phyloP scores from a whole-genome alignment of 345 rosid species.

The Lepidium aucheri region DNA sequence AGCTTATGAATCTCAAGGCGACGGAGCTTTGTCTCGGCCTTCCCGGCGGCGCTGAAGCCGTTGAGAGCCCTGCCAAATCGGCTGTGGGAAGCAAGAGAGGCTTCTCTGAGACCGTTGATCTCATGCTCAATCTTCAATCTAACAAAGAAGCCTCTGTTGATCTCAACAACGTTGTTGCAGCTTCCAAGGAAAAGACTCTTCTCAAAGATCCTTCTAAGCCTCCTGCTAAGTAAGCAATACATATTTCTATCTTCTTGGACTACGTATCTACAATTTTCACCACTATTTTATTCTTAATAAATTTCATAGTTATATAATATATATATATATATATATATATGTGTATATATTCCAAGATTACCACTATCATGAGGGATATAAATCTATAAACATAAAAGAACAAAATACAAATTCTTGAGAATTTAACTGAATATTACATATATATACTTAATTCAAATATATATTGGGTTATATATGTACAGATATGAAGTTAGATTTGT shows the following conservation, averaged over 20 bases:
- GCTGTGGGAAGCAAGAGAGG: conserved; percentile 51
- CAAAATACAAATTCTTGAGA: neutral
- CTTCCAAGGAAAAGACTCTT: conserved; percentile 16
- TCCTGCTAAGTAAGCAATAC: conserved; percentile 58
- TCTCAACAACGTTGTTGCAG: conserved; percentile 7
- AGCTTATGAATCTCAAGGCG: conserved; percentile 49
- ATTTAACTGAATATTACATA: neutral
- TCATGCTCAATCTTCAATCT: conserved; percentile 57
- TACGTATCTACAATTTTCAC: neutral
- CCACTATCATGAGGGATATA: neutral
- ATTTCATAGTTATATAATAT: neutral
- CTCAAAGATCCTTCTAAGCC: conserved; percentile 47
- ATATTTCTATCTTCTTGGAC: neutral
- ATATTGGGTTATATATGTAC: neutral
- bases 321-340: too few species aligned
- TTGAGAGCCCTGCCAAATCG: conserved; percentile 12
- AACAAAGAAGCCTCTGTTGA: conserved; percentile 28
- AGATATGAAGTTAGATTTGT: neutral
- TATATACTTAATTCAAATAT: neutral
- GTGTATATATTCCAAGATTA: neutral
- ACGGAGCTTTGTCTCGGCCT: conserved; percentile 82
- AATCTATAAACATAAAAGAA: neutral
- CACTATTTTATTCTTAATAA: neutral
- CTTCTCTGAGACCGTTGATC: conserved; percentile 65
- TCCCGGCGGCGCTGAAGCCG: conserved; percentile 36